Evolutionary conservation across 1,284 basidiomycete species (phyloP).

Genomic region (Sporisorium graminicola): DNA sequence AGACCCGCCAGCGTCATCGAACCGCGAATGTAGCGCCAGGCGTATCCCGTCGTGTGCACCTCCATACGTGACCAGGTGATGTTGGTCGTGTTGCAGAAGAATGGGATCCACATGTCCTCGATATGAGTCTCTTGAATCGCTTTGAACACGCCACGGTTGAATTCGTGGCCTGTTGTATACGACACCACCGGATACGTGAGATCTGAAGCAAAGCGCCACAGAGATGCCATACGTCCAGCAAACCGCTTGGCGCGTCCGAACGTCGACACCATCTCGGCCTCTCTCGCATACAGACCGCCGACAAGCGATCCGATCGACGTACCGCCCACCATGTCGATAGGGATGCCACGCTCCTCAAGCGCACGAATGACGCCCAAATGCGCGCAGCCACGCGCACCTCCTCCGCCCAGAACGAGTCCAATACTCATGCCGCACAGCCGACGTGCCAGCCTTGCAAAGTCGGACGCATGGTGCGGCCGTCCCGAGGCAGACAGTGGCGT

Average conservation of each 20-base stretch:
- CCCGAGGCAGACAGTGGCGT: slow-evolving; percentile 71
- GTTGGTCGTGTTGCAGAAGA: slow-evolving; percentile 99
- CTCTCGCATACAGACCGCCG: slow-evolving; percentile 94
- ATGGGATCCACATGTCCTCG: slow-evolving; percentile 99
- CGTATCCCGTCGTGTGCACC: slow-evolving; percentile 92
- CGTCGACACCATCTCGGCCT: slow-evolving; percentile 88
- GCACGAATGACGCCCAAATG: slow-evolving; percentile 92
- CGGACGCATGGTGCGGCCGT: slow-evolving; percentile 81
- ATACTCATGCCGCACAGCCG: slow-evolving; percentile 92
- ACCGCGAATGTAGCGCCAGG: slow-evolving; percentile 78
- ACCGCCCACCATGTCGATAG: slow-evolving; percentile 85
- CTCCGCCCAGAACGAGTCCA: slow-evolving; percentile 93
- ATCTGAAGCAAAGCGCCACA: slow-evolving; percentile 94
- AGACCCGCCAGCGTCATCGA: slow-evolving; percentile 98
- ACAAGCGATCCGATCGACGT: slow-evolving; percentile 90
- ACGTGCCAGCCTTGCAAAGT: slow-evolving; percentile 91
- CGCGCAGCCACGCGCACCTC: slow-evolving; percentile 92
- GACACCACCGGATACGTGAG: slow-evolving; percentile 97
- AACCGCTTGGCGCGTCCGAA: slow-evolving; percentile 91
- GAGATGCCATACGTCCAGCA: slow-evolving; percentile 88
- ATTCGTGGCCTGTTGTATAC: slow-evolving; percentile 86
- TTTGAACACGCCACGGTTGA: slow-evolving; percentile 55
- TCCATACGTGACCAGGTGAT: slow-evolving; percentile 97
- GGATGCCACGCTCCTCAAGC: slow-evolving; percentile 89
- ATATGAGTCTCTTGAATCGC: slow-evolving; percentile 73